Conservation (phyloP, 2,329 filamentous ascomycete genomes). For the Xylaria sp. region DNA sequence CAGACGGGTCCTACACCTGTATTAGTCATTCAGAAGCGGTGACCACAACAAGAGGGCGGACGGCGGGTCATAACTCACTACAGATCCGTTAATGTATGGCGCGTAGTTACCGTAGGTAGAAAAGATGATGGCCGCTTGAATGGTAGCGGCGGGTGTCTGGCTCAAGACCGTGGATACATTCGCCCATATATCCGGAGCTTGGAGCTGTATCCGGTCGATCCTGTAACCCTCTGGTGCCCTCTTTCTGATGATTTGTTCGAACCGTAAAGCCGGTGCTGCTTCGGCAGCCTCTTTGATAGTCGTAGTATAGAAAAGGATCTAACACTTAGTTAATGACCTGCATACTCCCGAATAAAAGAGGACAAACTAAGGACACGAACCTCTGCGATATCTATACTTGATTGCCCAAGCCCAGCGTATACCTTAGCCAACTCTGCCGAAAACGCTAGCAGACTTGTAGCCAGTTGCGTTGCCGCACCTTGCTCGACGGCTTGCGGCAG, state of each 20-base stretch:
- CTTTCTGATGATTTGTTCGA: background rate
- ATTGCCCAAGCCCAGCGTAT: background rate
- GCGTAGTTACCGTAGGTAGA: background rate
- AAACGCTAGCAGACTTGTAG: background rate
- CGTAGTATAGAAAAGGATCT: conserved; percentile 5
- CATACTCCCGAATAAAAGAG: background rate
- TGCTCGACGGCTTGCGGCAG: background rate
- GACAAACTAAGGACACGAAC: background rate
- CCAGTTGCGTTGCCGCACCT: background rate
- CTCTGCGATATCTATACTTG: background rate
- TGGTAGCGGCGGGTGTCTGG: background rate
- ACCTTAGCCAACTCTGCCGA: background rate
- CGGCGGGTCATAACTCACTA: background rate
- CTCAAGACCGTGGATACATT: background rate
- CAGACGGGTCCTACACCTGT: background rate
- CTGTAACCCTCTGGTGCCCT: conserved; percentile 9
- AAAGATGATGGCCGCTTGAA: conserved; percentile 10
- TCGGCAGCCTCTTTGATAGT: conserved; percentile 6
- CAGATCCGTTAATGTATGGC: conserved; percentile 4
- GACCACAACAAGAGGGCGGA: too few relatives aligned
- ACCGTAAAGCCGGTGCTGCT: conserved; percentile 7
- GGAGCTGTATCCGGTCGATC: conserved; percentile 6
- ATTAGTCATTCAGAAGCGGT: background rate
- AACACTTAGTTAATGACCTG: background rate
- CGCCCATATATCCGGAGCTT: background rate